phyloP scores from a whole-genome alignment of 2,329 filamentous ascomycete species.

The Diaporthe destruens region DNA sequence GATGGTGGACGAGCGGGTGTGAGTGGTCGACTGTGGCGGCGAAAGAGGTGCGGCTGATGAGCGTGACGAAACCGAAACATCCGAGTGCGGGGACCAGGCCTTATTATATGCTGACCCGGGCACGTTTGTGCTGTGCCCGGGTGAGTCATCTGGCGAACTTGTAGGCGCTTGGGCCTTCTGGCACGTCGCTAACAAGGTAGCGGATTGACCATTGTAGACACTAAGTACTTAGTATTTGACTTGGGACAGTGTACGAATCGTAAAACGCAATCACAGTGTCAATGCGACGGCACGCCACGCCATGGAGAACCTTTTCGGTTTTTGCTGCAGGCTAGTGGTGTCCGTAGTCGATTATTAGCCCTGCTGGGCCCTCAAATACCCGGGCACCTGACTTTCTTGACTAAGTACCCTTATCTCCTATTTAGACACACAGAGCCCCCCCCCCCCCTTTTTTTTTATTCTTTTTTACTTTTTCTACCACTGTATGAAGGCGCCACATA shows the following conservation, averaged over 20 bases:
- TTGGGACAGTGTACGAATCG: not conserved
- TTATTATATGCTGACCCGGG: not conserved
- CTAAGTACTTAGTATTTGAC: not conserved
- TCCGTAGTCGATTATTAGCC: too few relatives aligned
- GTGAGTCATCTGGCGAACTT: slow-evolving; percentile 8
- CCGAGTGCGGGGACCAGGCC: not conserved
- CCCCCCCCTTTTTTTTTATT: too few relatives aligned
- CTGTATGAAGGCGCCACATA: too few relatives aligned
- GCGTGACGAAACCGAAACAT: not conserved
- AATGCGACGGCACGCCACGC: too few relatives aligned
- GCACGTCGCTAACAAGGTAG: not conserved
- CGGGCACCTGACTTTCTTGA: too few relatives aligned
- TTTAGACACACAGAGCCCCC: too few relatives aligned
- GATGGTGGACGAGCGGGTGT: not conserved
- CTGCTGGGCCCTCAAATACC: too few relatives aligned
- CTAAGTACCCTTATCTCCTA: too few relatives aligned
- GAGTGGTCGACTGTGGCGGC: not conserved
- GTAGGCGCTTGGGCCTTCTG: slow-evolving; percentile 2
- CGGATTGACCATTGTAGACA: not conserved
- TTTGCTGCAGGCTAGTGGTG: too few relatives aligned
- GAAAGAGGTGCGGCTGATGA: not conserved
- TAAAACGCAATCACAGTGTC: not conserved
- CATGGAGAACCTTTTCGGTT: too few relatives aligned
- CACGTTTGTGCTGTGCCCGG: not conserved
- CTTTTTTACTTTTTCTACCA: too few relatives aligned